These are phyloP conservation scores for Choricystis sp. DNA, from an alignment of 139 green algal genomes.

Conservation along the genomic window DNA sequence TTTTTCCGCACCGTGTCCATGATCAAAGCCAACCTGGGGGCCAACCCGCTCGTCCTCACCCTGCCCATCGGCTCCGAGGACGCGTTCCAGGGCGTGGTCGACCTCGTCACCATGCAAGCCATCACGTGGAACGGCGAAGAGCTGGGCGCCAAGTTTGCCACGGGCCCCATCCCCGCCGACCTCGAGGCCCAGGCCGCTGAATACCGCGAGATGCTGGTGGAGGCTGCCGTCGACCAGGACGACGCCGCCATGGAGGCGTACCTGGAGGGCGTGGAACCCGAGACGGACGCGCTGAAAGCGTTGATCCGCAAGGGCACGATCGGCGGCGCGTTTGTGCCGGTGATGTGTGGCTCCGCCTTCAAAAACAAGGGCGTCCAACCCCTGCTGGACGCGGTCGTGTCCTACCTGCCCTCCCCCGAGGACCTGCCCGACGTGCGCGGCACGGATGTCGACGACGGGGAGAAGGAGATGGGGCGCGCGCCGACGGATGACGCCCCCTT, in stretches of 20 bases:
- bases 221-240: slow-evolving; percentile 74
- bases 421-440: slow-evolving; percentile 38
- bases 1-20: slow-evolving; percentile 73
- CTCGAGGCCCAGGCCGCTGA: slow-evolving; percentile 64
- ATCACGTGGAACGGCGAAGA: slow-evolving; percentile 86
- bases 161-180: slow-evolving; percentile 74
- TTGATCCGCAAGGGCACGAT: slow-evolving; percentile 91
- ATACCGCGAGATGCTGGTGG: slow-evolving; percentile 78
- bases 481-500: slow-evolving; percentile 74
- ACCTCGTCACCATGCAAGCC: slow-evolving; percentile 95
- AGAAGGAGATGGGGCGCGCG: slow-evolving; percentile 49
- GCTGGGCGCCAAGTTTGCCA: slow-evolving; percentile 76
- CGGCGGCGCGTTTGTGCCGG: slow-evolving; percentile 62
- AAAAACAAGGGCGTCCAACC: slow-evolving; percentile 99
- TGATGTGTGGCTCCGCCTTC: slow-evolving; percentile 93
- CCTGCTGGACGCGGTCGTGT: slow-evolving; percentile 88
- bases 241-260: slow-evolving; percentile 54
- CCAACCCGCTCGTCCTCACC: slow-evolving; percentile 64
- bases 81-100: slow-evolving; percentile 79
- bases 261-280: slow-evolving; percentile 27
- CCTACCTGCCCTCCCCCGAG: slow-evolving; percentile 87
- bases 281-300: slow-evolving; percentile 35
- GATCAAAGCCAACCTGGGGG: slow-evolving; percentile 73
- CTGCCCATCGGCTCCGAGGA: slow-evolving; percentile 90
- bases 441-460: slow-evolving; percentile 23